Conservation (phyloP, 306 rosid genomes). For the Alnus glutinosa region DNA sequence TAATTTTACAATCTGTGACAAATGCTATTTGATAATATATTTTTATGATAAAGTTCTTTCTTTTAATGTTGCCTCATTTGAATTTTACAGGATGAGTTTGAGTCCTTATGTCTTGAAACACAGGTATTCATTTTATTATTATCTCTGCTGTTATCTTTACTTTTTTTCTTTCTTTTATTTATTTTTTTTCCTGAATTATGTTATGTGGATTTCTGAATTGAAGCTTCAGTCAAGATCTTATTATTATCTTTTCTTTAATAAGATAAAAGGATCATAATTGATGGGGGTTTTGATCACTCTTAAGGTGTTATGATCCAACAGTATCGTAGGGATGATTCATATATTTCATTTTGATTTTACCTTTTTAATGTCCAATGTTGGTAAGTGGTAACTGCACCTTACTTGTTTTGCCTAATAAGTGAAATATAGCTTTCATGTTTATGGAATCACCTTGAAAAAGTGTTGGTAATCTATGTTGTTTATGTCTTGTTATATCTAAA, state of each 20-base stretch:
- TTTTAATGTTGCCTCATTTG: constrained; percentile 23
- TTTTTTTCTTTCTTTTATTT: neutral
- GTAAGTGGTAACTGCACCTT: neutral
- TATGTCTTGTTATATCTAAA: neutral
- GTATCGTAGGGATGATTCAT: neutral
- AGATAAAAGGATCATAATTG: neutral
- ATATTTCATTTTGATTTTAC: too few relatives aligned
- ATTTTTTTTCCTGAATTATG: neutral
- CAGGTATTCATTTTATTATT: constrained; percentile 44
- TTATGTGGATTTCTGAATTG: neutral
- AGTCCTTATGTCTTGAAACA: constrained; percentile 50
- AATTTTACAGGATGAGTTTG: constrained; percentile 65
- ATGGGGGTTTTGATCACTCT: too few relatives aligned
- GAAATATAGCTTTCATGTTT: neutral
- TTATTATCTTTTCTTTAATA: neutral
- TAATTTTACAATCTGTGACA: neutral
- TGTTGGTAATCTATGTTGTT: too few relatives aligned
- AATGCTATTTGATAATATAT: neutral
- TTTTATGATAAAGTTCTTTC: constrained; percentile 4
- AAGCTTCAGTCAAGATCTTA: neutral
- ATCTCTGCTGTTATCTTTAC: constrained; percentile 4
- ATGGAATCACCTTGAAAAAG: neutral
- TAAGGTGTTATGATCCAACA: neutral
- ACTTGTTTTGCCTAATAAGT: neutral
- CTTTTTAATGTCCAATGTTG: too few relatives aligned